Conservation (phyloP, 2,329 filamentous ascomycete genomes). For the Pyrenophora seminiperda region DNA sequence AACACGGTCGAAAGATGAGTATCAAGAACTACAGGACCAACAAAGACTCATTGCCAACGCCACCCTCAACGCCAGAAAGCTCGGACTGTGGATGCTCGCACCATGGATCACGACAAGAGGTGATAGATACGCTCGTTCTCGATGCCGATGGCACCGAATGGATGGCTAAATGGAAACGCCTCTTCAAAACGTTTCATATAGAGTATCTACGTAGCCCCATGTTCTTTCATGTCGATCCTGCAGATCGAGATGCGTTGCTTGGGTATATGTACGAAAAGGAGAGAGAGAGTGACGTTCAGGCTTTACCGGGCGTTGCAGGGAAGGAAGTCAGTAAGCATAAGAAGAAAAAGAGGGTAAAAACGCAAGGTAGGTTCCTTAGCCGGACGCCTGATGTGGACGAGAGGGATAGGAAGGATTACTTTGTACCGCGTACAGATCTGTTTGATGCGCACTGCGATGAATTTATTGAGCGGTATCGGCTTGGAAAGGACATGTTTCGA, state of each 20-base stretch:
- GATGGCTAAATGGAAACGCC: constrained; percentile 72
- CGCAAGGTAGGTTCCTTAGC: constrained; percentile 52
- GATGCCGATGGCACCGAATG: constrained; percentile 68
- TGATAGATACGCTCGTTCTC: constrained; percentile 59
- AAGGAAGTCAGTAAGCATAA: constrained; percentile 81
- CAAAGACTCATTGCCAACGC: constrained; percentile 32
- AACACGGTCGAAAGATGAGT: constrained; percentile 64
- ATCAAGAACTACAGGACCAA: constrained; percentile 60
- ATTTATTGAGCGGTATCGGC: constrained; percentile 49
- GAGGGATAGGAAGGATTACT: constrained; percentile 56
- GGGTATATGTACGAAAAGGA: constrained; percentile 68
- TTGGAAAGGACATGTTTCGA: constrained; percentile 62
- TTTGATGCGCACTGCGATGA: constrained; percentile 51
- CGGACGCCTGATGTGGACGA: constrained; percentile 51
- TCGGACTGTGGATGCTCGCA: constrained; percentile 25
- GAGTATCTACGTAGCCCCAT: constrained; percentile 76
- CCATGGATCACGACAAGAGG: constrained; percentile 6
- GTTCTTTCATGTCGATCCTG: constrained; percentile 81
- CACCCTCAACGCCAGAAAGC: constrained; percentile 29
- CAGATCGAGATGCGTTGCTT: constrained; percentile 74
- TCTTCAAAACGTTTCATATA: constrained; percentile 73
- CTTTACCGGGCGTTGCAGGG: constrained; percentile 76
- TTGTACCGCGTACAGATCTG: constrained; percentile 48
- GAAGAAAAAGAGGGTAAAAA: constrained; percentile 64
- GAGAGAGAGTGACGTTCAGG: constrained; percentile 67